Evolutionary conservation across 805 yeast genomes (phyloP).

Genomic region (Kluyveromyces siamensis): DNA sequence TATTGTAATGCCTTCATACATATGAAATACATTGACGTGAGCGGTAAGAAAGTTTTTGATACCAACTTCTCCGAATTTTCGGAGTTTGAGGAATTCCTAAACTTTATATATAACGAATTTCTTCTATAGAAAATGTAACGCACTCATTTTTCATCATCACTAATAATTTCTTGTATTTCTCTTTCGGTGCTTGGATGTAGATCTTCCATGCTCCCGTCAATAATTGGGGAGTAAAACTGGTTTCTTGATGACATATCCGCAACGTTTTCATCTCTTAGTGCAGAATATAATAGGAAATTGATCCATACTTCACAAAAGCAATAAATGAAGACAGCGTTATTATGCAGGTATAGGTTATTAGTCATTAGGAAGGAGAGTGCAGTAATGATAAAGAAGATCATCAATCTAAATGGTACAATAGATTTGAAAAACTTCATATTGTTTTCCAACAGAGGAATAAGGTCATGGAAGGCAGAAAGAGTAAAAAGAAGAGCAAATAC

Average conservation of each 20-base stretch:
- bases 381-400: conserved; percentile 41
- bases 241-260: conserved; percentile 29
- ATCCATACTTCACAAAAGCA: conserved; percentile 63
- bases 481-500: conserved; percentile 38
- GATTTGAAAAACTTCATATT: conserved; percentile 46
- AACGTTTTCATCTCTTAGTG: conserved; percentile 56
- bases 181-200: conserved; percentile 2
- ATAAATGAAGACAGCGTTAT: conserved; percentile 51
- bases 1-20: conserved; percentile 24
- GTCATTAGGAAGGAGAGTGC: conserved; percentile 40
- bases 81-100: conserved; percentile 27
- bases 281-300: conserved; percentile 50
- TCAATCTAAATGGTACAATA: conserved; percentile 48
- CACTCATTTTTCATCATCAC: not conserved
- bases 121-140: conserved; percentile 1
- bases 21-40: conserved; percentile 11
- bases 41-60: conserved; percentile 11
- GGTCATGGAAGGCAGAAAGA: conserved; percentile 40
- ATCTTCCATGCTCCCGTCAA: not conserved
- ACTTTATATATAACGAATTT: conserved; percentile 24
- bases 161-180: conserved; percentile 1
- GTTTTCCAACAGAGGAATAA: conserved; percentile 45
- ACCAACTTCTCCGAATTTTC: conserved; percentile 26
- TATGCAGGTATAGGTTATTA: conserved; percentile 40
- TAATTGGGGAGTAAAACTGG: not conserved